Conservation (phyloP, 2,329 filamentous ascomycete species). For the Paecilomyces sp. region DNA sequence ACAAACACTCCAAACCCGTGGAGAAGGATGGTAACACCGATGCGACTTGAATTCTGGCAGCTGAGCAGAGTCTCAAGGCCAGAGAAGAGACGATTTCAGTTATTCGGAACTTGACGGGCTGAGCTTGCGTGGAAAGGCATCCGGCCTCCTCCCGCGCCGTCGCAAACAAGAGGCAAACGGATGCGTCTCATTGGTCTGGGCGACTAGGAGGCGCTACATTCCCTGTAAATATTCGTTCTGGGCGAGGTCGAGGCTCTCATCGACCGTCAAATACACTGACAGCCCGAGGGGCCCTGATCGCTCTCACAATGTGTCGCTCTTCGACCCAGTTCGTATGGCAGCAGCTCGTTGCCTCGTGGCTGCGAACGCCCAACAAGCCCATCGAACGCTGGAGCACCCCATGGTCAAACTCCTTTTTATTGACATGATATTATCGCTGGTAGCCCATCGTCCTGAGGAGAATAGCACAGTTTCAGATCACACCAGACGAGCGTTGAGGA, state of each 20-base stretch:
- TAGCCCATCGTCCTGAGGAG: not conserved
- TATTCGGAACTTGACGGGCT: not conserved
- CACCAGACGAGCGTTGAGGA: not conserved
- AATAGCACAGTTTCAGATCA: not conserved
- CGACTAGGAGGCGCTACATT: not conserved
- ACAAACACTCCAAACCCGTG: not conserved
- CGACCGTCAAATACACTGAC: conserved; percentile 6
- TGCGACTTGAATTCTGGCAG: not conserved
- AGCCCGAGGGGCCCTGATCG: not conserved
- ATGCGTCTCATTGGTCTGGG: not conserved
- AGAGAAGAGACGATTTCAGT: not conserved
- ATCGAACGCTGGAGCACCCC: not conserved
- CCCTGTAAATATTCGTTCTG: conserved; percentile 5
- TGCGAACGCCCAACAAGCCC: not conserved
- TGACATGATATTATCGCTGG: not conserved
- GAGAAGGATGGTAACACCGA: not conserved
- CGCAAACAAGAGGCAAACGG: not conserved
- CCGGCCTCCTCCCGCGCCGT: not conserved
- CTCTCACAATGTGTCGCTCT: not conserved
- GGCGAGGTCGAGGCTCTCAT: conserved; percentile 15
- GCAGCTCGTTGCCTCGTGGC: not conserved
- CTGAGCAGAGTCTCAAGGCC: not conserved
- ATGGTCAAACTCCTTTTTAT: not conserved
- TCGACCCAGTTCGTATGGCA: not conserved
- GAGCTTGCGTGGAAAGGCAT: not conserved